Conservation (phyloP, 192 early-diverging fungal genomes). For the Gamsiella multidivaricata region DNA sequence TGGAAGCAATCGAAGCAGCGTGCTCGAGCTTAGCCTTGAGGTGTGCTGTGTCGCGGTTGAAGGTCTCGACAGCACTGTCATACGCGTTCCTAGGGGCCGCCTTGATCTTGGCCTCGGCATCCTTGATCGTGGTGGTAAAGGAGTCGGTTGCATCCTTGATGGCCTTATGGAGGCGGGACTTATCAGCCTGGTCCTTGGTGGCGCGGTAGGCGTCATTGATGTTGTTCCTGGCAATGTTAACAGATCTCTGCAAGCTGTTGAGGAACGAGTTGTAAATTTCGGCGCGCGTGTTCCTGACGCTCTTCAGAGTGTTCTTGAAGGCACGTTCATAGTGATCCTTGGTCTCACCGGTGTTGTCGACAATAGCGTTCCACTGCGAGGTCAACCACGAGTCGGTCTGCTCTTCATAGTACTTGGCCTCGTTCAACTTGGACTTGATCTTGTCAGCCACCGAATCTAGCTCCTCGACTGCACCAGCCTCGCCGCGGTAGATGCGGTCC, state of each 20-base stretch:
- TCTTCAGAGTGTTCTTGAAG: conserved; percentile 35
- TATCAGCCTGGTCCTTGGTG: conserved; percentile 39
- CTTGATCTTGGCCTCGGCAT: conserved; percentile 47
- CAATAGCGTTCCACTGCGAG: conserved; percentile 42
- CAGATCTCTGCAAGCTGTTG: conserved; percentile 21
- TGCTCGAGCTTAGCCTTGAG: conserved; percentile 44
- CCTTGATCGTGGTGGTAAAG: conserved; percentile 10
- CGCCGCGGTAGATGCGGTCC: conserved; percentile 15
- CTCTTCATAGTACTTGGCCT: conserved; percentile 49
- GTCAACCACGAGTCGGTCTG: conserved; percentile 47
- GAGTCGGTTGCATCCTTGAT: conserved; percentile 37
- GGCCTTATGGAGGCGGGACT: conserved; percentile 24
- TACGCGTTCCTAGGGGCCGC: conserved; percentile 25
- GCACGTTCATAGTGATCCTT: conserved; percentile 43
- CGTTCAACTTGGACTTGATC: conserved; percentile 38
- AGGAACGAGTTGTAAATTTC: conserved; percentile 40
- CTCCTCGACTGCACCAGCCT: conserved; percentile 21
- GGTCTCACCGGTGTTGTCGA: conserved; percentile 30
- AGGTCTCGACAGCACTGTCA: conserved; percentile 32
- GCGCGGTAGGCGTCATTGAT: conserved; percentile 25
- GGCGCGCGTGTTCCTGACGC: conserved; percentile 26
- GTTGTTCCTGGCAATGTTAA: conserved; percentile 33
- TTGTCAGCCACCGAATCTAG: conserved; percentile 35
- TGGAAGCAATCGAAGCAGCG: conserved; percentile 30
- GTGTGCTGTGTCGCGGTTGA: conserved; percentile 25